Percentiles rank a stretch among this genome's conserved stretches.
phyloP scores from a whole-genome alignment of 371 early-diverging fungal species.

The Dichotomocladium elegans region DNA sequence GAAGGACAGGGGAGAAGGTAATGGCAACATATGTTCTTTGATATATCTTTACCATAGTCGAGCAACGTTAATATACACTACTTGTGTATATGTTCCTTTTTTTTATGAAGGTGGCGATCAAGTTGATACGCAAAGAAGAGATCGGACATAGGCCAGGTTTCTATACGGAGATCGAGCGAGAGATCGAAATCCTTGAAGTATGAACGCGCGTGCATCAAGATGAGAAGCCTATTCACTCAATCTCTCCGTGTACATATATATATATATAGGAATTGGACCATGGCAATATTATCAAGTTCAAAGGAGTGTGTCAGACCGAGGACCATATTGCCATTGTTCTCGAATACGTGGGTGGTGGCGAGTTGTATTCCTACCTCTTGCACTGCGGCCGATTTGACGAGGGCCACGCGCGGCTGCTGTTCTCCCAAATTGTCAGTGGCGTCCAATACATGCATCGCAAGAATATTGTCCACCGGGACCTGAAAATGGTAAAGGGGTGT shows the following conservation, averaged over 20 bases:
- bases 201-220: too few species aligned
- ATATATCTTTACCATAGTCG: too few species aligned
- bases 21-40: too few species aligned
- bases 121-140: constrained; percentile 61
- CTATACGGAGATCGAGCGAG: constrained; percentile 67
- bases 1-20: too few species aligned
- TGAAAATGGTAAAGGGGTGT: constrained; percentile 68
- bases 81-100: too few species aligned
- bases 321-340: constrained; percentile 66
- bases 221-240: too few species aligned
- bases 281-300: constrained; percentile 67
- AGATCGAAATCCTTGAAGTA: constrained; percentile 67
- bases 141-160: constrained; percentile 40
- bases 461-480: constrained; percentile 66
- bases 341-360: constrained; percentile 66
- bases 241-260: too few species aligned
- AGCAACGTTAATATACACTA: too few species aligned
- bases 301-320: constrained; percentile 74
- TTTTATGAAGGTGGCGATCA: constrained; percentile 71
- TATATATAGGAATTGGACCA: constrained; percentile 62
- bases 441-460: constrained; percentile 56
- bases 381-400: constrained; percentile 58
- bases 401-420: constrained; percentile 56
- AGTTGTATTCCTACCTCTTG: constrained; percentile 71
- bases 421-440: constrained; percentile 74